Percentiles rank a stretch among this genome's conserved stretches.
Evolutionary conservation across 306 rosid species (phyloP).

Genomic region (Glycyrrhiza uralensis): DNA sequence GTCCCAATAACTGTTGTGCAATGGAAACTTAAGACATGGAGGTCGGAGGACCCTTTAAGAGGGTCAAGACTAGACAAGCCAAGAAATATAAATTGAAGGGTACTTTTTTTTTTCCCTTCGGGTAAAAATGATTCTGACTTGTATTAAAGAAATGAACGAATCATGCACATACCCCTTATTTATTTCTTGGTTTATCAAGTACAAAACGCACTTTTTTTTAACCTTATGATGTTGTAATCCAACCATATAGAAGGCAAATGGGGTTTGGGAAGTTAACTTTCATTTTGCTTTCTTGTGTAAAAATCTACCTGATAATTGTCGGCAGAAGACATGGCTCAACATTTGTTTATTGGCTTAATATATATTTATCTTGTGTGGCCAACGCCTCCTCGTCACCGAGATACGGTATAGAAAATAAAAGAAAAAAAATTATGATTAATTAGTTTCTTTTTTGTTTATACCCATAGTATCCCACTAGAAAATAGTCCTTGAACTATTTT

Average conservation of each 20-base stretch:
- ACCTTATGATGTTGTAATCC: conserved; percentile 10
- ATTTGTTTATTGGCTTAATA: background rate
- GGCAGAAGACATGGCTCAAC: conserved; percentile 16
- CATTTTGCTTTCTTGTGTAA: background rate
- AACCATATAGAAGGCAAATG: conserved; percentile 16
- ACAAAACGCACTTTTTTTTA: background rate
- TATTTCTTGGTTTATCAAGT: conserved; percentile 5
- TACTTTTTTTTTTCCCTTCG: background rate
- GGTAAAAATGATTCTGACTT: conserved; percentile 1
- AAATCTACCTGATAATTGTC: conserved; percentile 21
- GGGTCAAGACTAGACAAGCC: conserved; percentile 13
- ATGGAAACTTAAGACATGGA: conserved; percentile 10
- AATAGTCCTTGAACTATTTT: too few relatives aligned
- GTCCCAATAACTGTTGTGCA: conserved; percentile 10
- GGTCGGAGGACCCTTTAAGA: conserved; percentile 1
- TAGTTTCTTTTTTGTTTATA: too few relatives aligned
- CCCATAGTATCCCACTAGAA: too few relatives aligned
- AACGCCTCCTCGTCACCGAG: background rate
- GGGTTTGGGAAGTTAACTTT: conserved; percentile 9
- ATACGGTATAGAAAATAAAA: too few relatives aligned
- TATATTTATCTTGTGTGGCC: background rate
- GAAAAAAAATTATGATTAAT: too few relatives aligned
- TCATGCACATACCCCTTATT: background rate
- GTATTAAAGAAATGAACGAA: conserved; percentile 17
- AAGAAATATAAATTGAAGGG: background rate